Evolutionary conservation across 495 filamentous ascomycete species (phyloP).

Genomic region (Bacidia gigantensis): DNA sequence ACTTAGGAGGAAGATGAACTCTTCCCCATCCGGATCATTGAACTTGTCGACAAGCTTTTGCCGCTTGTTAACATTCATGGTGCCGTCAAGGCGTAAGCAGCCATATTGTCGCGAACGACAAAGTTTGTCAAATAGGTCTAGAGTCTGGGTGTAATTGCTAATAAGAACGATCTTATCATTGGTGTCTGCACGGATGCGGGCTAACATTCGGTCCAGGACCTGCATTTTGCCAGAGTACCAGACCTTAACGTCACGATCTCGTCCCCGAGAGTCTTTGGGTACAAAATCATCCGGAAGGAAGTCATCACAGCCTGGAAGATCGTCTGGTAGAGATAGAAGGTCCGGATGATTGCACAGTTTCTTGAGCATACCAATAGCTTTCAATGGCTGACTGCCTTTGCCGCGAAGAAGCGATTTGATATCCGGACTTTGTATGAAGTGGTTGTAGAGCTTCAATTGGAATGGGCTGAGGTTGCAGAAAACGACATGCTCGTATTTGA

Average conservation of each 20-base stretch:
- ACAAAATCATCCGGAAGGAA: slow-evolving; percentile 80
- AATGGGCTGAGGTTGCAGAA: slow-evolving; percentile 94
- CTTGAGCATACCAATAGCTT: slow-evolving; percentile 91
- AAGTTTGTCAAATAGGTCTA: slow-evolving; percentile 87
- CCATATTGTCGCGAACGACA: slow-evolving; percentile 79
- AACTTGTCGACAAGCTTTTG: slow-evolving; percentile 97
- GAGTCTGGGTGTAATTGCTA: slow-evolving; percentile 92
- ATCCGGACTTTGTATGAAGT: slow-evolving; percentile 91
- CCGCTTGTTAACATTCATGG: slow-evolving; percentile 93
- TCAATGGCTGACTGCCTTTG: slow-evolving; percentile 91
- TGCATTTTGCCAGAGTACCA: slow-evolving; percentile 99
- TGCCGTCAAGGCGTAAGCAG: slow-evolving; percentile 78
- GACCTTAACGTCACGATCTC: slow-evolving; percentile 81
- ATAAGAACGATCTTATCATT: slow-evolving; percentile 99
- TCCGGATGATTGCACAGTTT: slow-evolving; percentile 99
- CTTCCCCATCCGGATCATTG: slow-evolving; percentile 80
- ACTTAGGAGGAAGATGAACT: slow-evolving; percentile 93
- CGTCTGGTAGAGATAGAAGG: slow-evolving; percentile 66
- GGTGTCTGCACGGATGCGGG: slow-evolving; percentile 86
- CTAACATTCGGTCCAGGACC: slow-evolving; percentile 95
- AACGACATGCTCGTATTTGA: slow-evolving; percentile 99
- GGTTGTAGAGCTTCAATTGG: slow-evolving; percentile 84
- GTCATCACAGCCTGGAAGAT: slow-evolving; percentile 77
- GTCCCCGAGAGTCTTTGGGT: slow-evolving; percentile 70
- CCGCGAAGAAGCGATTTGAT: slow-evolving; percentile 85